phyloP scores from a whole-genome alignment of 257 asterid species.

The Misopates orontium region DNA sequence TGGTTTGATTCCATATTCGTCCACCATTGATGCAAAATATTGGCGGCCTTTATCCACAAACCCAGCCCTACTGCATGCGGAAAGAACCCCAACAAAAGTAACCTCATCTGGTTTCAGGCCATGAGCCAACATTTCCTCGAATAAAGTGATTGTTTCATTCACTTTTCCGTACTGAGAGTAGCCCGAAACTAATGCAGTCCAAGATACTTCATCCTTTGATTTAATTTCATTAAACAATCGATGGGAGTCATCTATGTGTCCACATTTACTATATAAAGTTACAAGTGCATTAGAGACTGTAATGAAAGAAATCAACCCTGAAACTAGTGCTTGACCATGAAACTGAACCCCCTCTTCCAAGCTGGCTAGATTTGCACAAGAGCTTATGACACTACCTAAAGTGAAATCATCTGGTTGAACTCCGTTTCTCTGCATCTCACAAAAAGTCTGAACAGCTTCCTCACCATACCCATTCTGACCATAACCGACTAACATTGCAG shows the following conservation, averaged over 20 bases:
- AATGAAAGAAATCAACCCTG: conserved; percentile 64
- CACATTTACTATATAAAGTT: conserved; percentile 82
- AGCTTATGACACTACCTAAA: conserved; percentile 88
- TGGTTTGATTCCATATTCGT: conserved; percentile 54
- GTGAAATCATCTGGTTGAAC: conserved; percentile 69
- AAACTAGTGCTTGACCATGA: conserved; percentile 67
- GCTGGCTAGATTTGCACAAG: conserved; percentile 89
- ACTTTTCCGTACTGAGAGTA: conserved; percentile 90
- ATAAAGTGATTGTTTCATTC: conserved; percentile 61
- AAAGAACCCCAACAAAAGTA: conserved; percentile 78
- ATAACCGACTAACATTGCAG: conserved; percentile 93
- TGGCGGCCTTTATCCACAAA: conserved; percentile 63
- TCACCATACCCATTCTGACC: conserved; percentile 90
- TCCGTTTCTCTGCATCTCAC: conserved; percentile 70
- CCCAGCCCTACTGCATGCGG: conserved; percentile 90
- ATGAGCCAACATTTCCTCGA: conserved; percentile 66
- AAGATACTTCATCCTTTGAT: conserved; percentile 71
- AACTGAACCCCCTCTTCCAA: conserved; percentile 92
- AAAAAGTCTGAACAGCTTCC: conserved; percentile 67
- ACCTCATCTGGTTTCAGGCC: conserved; percentile 75
- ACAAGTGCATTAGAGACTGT: conserved; percentile 89
- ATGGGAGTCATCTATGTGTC: conserved; percentile 68
- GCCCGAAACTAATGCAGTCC: conserved; percentile 87
- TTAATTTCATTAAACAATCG: conserved; percentile 57
- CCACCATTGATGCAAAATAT: conserved; percentile 68